Conservation (phyloP, 768 basidiomycete genomes). For the Lentinus brumalis region DNA sequence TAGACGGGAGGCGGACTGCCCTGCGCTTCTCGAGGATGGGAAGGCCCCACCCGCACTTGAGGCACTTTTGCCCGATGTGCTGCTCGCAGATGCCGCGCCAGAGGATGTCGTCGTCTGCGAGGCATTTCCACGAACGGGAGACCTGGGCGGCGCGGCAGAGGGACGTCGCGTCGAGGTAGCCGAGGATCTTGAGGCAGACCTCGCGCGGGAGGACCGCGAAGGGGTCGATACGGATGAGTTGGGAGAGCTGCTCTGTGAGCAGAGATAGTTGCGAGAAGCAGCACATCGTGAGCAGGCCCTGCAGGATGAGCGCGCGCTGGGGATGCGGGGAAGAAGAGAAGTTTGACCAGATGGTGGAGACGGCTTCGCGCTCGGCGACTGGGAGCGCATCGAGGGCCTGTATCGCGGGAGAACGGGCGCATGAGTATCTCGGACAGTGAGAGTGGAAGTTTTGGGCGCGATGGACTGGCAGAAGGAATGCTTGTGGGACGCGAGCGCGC, state of each 20-base stretch:
- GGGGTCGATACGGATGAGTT: constrained; percentile 95
- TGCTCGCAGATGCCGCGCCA: constrained; percentile 98
- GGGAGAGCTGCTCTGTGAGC: constrained; percentile 86
- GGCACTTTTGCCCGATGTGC: constrained; percentile 96
- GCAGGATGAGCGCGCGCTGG: constrained; percentile 90
- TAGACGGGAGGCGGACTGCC: constrained; percentile 37
- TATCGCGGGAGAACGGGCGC: background rate
- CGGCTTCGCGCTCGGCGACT: constrained; percentile 79
- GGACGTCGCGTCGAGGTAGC: constrained; percentile 88
- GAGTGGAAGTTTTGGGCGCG: background rate
- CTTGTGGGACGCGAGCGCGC: background rate
- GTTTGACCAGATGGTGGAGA: constrained; percentile 93
- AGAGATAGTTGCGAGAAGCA: constrained; percentile 98
- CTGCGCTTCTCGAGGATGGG: constrained; percentile 84
- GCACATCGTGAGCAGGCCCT: constrained; percentile 97
- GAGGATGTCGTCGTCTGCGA: constrained; percentile 94
- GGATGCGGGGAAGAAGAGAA: constrained; percentile 95
- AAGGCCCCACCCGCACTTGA: constrained; percentile 96
- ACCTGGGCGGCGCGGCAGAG: constrained; percentile 95
- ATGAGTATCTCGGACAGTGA: background rate
- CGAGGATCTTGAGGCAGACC: constrained; percentile 82
- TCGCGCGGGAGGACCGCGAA: constrained; percentile 90
- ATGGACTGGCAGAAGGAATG: background rate
- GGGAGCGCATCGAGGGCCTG: constrained; percentile 92
- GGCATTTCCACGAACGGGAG: constrained; percentile 74